phyloP scores from a whole-genome alignment of 2,329 filamentous ascomycete species.

The Hypomyces perniciosus region DNA sequence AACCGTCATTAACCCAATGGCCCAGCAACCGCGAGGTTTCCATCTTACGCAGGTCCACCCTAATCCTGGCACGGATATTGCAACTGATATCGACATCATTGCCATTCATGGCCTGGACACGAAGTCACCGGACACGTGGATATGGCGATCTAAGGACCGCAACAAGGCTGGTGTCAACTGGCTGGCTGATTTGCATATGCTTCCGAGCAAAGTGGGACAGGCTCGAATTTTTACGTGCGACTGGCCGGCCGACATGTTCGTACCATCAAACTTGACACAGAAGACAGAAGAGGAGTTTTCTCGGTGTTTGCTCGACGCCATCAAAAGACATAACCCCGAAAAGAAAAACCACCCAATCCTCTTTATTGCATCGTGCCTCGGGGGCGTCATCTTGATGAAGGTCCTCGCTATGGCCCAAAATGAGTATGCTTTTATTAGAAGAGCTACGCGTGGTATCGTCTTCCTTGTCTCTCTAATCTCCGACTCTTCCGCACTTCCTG shows the following conservation, averaged over 20 bases:
- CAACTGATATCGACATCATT: conserved; percentile 14
- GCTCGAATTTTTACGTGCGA: conserved; percentile 25
- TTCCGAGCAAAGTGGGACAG: conserved; percentile 14
- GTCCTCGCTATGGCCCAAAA: conserved; percentile 19
- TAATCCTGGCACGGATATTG: too few species aligned
- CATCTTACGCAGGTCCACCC: too few species aligned
- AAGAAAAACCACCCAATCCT: conserved; percentile 19
- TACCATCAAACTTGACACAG: conserved; percentile 13
- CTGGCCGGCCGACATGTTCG: conserved; percentile 22
- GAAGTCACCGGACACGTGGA: too few species aligned
- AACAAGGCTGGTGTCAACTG: too few species aligned
- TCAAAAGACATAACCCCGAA: conserved; percentile 13
- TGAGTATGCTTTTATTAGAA: conserved; percentile 15
- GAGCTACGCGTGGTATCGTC: conserved; percentile 19
- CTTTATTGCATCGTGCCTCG: conserved; percentile 30
- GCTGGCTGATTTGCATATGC: conserved; percentile 14
- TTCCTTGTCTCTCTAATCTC: conserved; percentile 11
- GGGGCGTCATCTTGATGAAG: conserved; percentile 25
- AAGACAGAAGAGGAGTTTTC: conserved; percentile 18
- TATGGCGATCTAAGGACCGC: background rate
- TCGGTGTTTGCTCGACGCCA: conserved; percentile 19
- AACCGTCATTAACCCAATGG: too few species aligned
- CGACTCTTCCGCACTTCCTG: too few species aligned
- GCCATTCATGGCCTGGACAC: too few species aligned
- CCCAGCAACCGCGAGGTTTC: too few species aligned